These are phyloP conservation scores for Xylaria sp. DNA, from an alignment of 2,329 filamentous ascomycete species.

Conservation along the genomic window DNA sequence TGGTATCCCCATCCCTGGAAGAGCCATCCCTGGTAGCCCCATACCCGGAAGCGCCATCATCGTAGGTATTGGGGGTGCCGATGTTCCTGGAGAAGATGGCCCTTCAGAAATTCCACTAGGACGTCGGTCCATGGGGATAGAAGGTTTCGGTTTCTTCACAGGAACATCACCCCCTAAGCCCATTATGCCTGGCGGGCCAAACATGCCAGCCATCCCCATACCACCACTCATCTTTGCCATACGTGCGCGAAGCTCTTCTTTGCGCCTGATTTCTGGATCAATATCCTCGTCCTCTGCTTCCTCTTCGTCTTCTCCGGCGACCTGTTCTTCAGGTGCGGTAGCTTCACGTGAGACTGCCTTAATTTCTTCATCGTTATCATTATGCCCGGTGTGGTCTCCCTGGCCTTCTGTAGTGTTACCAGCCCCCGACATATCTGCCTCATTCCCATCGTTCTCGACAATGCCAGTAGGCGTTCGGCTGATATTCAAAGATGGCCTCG, in stretches of 20 bases:
- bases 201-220: constrained; percentile 90
- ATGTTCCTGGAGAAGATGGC: constrained; percentile 54
- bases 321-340: constrained; percentile 50
- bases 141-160: constrained; percentile 67
- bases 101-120: constrained; percentile 58
- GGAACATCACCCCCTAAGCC: constrained; percentile 64
- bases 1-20: constrained; percentile 65
- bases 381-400: constrained; percentile 73
- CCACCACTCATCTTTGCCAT: constrained; percentile 99
- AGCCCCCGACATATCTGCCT: constrained; percentile 72
- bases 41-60: constrained; percentile 79
- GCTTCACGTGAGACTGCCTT: constrained; percentile 55
- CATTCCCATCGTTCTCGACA: constrained; percentile 67
- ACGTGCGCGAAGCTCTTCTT: constrained; percentile 88
- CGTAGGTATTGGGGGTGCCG: constrained; percentile 65
- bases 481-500: constrained; percentile 56
- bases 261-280: constrained; percentile 86
- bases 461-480: constrained; percentile 65
- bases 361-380: constrained; percentile 76
- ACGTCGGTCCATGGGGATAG: constrained; percentile 54
- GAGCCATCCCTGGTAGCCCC: constrained; percentile 55
- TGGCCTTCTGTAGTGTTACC: constrained; percentile 72
- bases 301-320: constrained; percentile 64
- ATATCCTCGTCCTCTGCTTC: constrained; percentile 81
- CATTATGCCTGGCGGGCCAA: constrained; percentile 77